A percentile compares a stretch with the other conserved stretches of the same genome.
phyloP scores from a whole-genome alignment of 2,329 filamentous ascomycete genomes.

The Verticillium nonalfalfae region DNA sequence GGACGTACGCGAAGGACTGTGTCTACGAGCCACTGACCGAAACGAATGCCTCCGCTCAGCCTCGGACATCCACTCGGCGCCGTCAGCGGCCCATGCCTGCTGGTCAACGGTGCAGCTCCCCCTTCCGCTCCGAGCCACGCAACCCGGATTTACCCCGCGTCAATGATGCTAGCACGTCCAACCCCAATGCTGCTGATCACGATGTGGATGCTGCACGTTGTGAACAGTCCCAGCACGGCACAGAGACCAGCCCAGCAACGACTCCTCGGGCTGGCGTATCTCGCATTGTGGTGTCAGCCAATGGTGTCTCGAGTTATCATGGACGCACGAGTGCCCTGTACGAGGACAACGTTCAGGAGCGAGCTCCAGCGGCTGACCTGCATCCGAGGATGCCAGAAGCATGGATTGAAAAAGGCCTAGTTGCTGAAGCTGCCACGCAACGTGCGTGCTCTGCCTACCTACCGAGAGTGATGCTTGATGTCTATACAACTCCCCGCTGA shows the following conservation, averaged over 20 bases:
- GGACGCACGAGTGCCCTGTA: constrained; percentile 42
- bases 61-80: background rate
- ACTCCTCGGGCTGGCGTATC: constrained; percentile 17
- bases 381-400: constrained; percentile 23
- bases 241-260: background rate
- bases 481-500: background rate
- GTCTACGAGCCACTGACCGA: constrained; percentile 28
- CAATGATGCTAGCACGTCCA: background rate
- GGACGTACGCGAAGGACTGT: constrained; percentile 35
- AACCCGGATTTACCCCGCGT: background rate
- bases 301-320: constrained; percentile 38
- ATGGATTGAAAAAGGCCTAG: constrained; percentile 36
- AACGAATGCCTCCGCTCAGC: constrained; percentile 7
- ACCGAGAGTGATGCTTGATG: background rate
- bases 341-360: constrained; percentile 25
- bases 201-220: background rate
- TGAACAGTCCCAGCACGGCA: background rate
- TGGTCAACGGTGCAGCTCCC: background rate
- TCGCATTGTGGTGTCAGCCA: constrained; percentile 30
- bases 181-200: background rate
- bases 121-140: background rate
- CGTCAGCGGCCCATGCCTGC: background rate
- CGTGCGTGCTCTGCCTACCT: constrained; percentile 16
- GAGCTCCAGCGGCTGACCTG: constrained; percentile 7
- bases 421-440: constrained; percentile 40